A percentile compares a stretch with the other conserved stretches of the same genome.
phyloP scores from a whole-genome alignment of 139 green algal genomes.

The Pleodorina starrii region DNA sequence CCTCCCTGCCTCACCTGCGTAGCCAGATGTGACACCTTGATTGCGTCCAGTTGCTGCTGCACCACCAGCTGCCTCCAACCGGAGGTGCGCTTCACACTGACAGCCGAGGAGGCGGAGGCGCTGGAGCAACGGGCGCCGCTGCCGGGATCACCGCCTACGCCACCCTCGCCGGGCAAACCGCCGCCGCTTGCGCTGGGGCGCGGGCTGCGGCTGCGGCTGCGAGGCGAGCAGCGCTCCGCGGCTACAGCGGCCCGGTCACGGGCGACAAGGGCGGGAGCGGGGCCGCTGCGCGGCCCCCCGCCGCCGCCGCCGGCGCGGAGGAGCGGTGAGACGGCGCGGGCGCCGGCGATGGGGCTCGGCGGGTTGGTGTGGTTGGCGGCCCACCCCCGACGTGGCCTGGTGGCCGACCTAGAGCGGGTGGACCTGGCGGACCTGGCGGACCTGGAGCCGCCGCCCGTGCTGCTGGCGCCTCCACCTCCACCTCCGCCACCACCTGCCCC shows the following conservation, averaged over 20 bases:
- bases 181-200: no score
- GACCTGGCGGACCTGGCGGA: neutral
- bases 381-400: neutral
- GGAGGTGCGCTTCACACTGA: neutral
- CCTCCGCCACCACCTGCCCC: no score
- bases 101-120: neutral
- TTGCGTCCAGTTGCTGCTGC: neutral
- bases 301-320: neutral
- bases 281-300: neutral
- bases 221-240: neutral
- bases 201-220: neutral
- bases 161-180: no score
- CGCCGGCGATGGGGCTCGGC: no score
- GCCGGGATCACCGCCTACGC: neutral
- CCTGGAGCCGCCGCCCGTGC: neutral
- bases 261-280: no score
- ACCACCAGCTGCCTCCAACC: neutral
- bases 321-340: no score
- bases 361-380: neutral
- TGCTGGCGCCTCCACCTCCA: neutral
- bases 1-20: neutral
- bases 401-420: neutral
- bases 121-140: neutral
- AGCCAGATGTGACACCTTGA: conserved; percentile 7
- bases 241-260: no score